phyloP scores from a whole-genome alignment of 2,329 filamentous ascomycete species.

The Epichloe glyceriae region DNA sequence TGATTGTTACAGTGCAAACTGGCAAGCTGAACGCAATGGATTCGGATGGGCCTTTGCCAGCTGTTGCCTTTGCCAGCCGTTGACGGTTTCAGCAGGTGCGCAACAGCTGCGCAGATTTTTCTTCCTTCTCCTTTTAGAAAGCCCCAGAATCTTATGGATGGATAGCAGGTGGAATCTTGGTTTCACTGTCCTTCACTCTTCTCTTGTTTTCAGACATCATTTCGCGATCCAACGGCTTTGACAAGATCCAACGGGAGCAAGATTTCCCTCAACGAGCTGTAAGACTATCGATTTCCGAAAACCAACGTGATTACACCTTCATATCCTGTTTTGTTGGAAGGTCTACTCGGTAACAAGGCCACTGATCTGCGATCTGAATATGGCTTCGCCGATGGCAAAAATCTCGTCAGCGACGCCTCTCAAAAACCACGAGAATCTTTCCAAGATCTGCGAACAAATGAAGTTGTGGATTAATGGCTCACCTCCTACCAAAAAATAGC shows the following conservation, averaged over 20 bases:
- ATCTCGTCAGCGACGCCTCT: not conserved
- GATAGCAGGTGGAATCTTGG: not conserved
- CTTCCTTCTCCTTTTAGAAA: too few relatives aligned
- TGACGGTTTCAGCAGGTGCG: not conserved
- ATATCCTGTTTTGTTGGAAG: not conserved
- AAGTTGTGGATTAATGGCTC: conserved; percentile 1
- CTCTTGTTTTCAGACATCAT: not conserved
- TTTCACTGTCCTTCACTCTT: not conserved
- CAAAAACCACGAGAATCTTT: not conserved
- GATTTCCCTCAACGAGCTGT: not conserved
- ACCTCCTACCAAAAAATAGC: not conserved
- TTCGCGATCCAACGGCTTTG: not conserved
- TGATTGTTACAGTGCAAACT: not conserved
- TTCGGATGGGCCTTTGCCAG: not conserved
- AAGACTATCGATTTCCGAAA: not conserved
- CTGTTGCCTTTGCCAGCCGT: conserved; percentile 1
- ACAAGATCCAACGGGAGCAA: not conserved
- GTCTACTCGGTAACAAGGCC: not conserved
- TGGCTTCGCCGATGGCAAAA: not conserved
- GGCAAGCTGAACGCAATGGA: not conserved
- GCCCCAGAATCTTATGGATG: not conserved
- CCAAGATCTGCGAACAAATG: conserved; percentile 4
- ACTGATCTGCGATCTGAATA: not conserved
- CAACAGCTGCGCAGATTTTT: not conserved
- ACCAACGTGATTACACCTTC: not conserved